Evolutionary conservation across 1,284 basidiomycete genomes (phyloP).

Genomic region (Xerocomus cyaneibrunnescens): DNA sequence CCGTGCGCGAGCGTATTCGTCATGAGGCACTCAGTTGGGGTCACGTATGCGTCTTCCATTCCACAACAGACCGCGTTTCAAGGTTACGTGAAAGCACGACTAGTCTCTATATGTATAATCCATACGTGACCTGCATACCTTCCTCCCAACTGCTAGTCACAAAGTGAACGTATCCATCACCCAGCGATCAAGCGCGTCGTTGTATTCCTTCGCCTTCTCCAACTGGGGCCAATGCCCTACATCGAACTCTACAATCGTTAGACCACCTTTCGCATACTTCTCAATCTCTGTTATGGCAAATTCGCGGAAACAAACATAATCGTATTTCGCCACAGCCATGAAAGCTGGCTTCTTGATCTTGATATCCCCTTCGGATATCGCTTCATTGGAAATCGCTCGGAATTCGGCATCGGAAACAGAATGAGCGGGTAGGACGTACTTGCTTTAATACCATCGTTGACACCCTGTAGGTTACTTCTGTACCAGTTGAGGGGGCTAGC

Average conservation of each 20-base stretch:
- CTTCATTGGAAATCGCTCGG: conserved; percentile 12
- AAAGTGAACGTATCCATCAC: conserved; percentile 16
- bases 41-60: neutral
- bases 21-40: neutral
- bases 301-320: conserved; percentile 27
- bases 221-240: conserved; percentile 34
- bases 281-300: conserved; percentile 25
- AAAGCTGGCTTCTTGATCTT: conserved; percentile 33
- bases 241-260: conserved; percentile 32
- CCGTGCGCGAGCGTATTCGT: neutral
- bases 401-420: neutral
- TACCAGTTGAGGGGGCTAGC: conserved; percentile 36
- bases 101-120: neutral
- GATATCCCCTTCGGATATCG: conserved; percentile 23
- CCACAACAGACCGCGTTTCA: neutral
- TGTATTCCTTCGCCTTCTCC: conserved; percentile 31
- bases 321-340: conserved; percentile 33
- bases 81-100: neutral
- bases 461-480: conserved; percentile 19
- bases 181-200: conserved; percentile 34
- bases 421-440: conserved; percentile 19
- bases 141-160: conserved; percentile 4
- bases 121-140: conserved; percentile 6
- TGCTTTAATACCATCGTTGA: conserved; percentile 23
- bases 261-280: conserved; percentile 31